phyloP scores from a whole-genome alignment of 169 alveolate genomes.

The Plasmodium sp. region DNA sequence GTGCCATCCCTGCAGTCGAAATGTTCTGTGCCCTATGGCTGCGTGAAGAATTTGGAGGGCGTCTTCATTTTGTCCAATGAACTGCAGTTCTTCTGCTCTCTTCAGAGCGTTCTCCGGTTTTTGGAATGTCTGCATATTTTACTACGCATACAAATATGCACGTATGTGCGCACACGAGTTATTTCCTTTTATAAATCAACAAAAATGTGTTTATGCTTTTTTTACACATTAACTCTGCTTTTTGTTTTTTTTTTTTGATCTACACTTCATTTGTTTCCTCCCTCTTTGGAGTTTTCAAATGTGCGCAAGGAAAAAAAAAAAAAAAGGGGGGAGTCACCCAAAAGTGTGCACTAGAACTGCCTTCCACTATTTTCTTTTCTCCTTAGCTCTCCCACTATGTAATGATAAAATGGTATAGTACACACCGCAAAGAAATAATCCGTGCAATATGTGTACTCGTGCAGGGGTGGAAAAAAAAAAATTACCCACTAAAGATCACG shows the following conservation, averaged over 20 bases:
- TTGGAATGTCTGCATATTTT: slow-evolving; percentile 88
- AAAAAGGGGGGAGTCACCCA: neutral
- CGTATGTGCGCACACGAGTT: neutral
- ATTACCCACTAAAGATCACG: neutral
- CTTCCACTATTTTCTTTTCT: neutral
- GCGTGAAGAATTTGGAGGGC: slow-evolving; percentile 91
- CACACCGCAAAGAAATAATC: neutral
- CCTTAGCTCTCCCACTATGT: neutral
- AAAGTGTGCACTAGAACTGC: neutral
- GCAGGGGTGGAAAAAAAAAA: neutral
- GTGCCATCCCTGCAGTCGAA: slow-evolving; percentile 93
- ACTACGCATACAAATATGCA: neutral
- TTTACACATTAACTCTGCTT: neutral
- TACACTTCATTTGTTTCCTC: neutral
- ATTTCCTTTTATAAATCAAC: neutral
- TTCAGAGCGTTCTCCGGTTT: slow-evolving; percentile 94
- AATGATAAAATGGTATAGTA: neutral
- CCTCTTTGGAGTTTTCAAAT: neutral
- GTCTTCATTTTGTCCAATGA: slow-evolving; percentile 92
- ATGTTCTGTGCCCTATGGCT: slow-evolving; percentile 90
- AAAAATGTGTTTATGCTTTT: neutral
- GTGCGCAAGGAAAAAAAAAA: neutral
- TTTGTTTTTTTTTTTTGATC: neutral
- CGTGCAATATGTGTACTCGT: neutral
- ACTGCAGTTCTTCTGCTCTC: slow-evolving; percentile 92